Evolutionary conservation across 345 rosid genomes (phyloP), one percentile per base, ranked within the genome.

Genomic region (Iberis pinnata): DNA sequence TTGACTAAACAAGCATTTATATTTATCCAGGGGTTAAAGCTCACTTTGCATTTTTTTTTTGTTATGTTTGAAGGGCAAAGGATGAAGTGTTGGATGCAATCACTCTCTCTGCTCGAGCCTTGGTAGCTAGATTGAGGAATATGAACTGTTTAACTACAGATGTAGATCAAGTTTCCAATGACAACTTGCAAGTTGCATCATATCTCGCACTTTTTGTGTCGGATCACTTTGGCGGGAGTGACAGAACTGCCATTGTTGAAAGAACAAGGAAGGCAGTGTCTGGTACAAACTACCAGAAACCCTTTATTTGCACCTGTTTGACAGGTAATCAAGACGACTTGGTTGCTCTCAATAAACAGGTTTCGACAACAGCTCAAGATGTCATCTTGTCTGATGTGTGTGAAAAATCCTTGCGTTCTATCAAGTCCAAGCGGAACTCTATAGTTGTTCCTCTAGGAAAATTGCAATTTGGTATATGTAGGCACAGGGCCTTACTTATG

Each of bases 221-320:
- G 0, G 94, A 92, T 74, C 98, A 88, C 77, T 92, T 88, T 81
- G 98, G 98, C 56, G 97, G 98, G 37, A 81, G 94, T 63, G 97
- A 88, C 53, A 83, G 78, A 70, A 73, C 73, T 69, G 58, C 75
- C 43, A 35, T 79, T 67, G 58, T 88, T 65, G 88, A 78, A 70
- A 79, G 80, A 76, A 70, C 80, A 12, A 72, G 94, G 22, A 85
- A 76, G 77, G 74, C 78, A 53, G 85, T 71, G 37, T 92, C 95
- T 39, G 95, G 95, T 71, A 69, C 80, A 33, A 92, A 92, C 70
- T 92, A 88, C 68, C 61, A 25, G 61, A 85, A 81, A 66, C 95
- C 98, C 56, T 88, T 88, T 73, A 56, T 80, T 49, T 92, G 97
- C 71, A 92, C 98, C 40, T 92, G 98, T 66, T 75, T 86, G 61